Conservation (phyloP, 2,329 filamentous ascomycete species). For the Westerdykella aurantiaca region DNA sequence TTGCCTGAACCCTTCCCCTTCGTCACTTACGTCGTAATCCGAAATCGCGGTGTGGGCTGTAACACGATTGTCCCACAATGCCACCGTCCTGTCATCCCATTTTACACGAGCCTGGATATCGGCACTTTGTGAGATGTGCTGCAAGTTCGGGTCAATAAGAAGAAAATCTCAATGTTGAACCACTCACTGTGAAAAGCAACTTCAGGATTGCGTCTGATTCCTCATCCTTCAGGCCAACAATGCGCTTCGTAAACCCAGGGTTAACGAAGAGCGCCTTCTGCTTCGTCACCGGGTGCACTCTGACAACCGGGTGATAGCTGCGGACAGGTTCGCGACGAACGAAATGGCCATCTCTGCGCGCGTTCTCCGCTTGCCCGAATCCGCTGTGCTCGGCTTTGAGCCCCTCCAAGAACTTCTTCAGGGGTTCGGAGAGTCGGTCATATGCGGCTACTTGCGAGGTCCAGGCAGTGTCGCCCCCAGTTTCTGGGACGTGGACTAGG, state of each 20-base stretch:
- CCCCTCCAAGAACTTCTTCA: constrained; percentile 47
- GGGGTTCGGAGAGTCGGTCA: constrained; percentile 27
- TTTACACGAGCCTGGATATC: constrained; percentile 67
- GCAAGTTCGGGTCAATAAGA: constrained; percentile 27
- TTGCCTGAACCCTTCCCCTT: constrained; percentile 18
- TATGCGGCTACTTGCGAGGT: constrained; percentile 43
- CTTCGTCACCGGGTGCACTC: constrained; percentile 70
- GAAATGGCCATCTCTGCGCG: constrained; percentile 29
- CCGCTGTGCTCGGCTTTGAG: constrained; percentile 73
- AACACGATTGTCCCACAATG: constrained; percentile 77
- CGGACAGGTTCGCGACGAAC: constrained; percentile 32
- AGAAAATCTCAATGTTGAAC: constrained; percentile 30
- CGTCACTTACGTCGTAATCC: constrained; percentile 48
- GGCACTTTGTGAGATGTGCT: constrained; percentile 63
- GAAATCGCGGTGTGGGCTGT: constrained; percentile 70
- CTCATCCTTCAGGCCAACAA: constrained; percentile 71
- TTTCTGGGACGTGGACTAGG: constrained; percentile 46
- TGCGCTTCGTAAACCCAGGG: constrained; percentile 72
- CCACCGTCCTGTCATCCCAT: constrained; percentile 70
- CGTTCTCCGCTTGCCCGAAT: constrained; percentile 65
- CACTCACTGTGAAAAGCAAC: constrained; percentile 54
- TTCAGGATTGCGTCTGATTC: constrained; percentile 63
- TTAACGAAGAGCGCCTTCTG: constrained; percentile 78
- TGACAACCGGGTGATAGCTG: constrained; percentile 49
- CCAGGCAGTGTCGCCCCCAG: constrained; percentile 47